These are phyloP conservation scores for Millerago galiae DNA, from an alignment of 805 yeast species.

Conservation along the genomic window DNA sequence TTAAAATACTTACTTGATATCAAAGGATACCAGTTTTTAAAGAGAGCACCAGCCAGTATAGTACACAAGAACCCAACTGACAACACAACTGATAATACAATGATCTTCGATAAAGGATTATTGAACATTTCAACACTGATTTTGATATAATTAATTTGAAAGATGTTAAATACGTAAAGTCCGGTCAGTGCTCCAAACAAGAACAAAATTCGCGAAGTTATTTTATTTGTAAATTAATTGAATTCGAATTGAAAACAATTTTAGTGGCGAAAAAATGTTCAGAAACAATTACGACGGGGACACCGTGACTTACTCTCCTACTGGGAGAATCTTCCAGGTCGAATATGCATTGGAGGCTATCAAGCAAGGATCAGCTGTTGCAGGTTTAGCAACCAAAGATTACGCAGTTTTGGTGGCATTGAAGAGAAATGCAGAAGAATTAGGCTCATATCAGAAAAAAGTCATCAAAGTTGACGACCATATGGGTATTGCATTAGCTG, in stretches of 20 bases:
- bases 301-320: conserved; percentile 94
- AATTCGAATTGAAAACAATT: neutral
- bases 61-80: conserved; percentile 74
- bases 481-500: conserved; percentile 92
- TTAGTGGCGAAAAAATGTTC: conserved; percentile 42
- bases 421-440: conserved; percentile 94
- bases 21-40: conserved; percentile 75
- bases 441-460: conserved; percentile 95
- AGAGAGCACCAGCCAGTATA: conserved; percentile 68
- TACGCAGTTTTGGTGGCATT: conserved; percentile 91
- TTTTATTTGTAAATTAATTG: neutral
- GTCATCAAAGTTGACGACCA: conserved; percentile 88
- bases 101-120: conserved; percentile 66
- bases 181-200: too few relatives aligned
- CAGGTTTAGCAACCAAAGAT: conserved; percentile 79
- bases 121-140: conserved; percentile 4
- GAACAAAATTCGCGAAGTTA: conserved; percentile 1
- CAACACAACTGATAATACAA: conserved; percentile 64
- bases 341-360: conserved; percentile 93
- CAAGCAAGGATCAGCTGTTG: conserved; percentile 97
- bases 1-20: conserved; percentile 44
- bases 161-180: too few relatives aligned
- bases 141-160: too few relatives aligned
- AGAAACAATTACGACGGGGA: conserved; percentile 99
- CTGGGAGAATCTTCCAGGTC: conserved; percentile 83